Evolutionary conservation across 1,284 basidiomycete genomes (phyloP), one percentile per base, ranked within the genome.

Genomic region (Cystobasidium sp.): DNA sequence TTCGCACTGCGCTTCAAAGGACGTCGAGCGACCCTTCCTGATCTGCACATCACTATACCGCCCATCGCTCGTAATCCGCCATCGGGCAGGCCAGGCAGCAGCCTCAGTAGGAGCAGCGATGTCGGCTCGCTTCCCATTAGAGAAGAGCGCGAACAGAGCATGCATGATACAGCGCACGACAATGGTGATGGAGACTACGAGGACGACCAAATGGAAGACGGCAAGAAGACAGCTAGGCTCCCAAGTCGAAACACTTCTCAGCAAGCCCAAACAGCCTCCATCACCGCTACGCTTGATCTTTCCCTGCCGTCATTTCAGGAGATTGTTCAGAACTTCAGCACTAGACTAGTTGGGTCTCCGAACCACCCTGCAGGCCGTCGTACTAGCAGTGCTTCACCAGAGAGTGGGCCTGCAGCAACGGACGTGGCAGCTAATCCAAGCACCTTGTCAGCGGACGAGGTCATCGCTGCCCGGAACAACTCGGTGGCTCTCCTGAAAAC

Each of bases 1-100:
- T 44, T 46, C 37, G 52, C 66, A n/a, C 2, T 14, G 4, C 49
- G 53, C 8, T 49, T 68, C 31, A 49, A 47, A 22, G 49, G 39
- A 46, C 46, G 69, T 49, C 10, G 69, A 43, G 59, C 47, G 24
- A 71, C 69, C 39, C 55, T 71, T 18, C 69, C 69, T 22, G 52
- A 71, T 64, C 51, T 71, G 12, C 61, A 63, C 1, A 71, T 71
- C 39, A 71, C 20, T 31, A 55, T 71, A n/a, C 69, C 69, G 31
- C 69, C 69, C 53, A 47, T 55, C 5, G 4, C n/a, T 18, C 12
- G 39, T 9, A 46, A 41, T 12, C 66, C 53, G 24, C 49, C 24
- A 7, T 55, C 66, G 10, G 31, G 31, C 1, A 31, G 31, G 31
- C 31, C 31, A 31, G 31, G 52, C 43, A 8, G 5, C 53, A 20